phyloP scores from a whole-genome alignment of 2,329 filamentous ascomycete genomes.

The Diaporthe caulivora region DNA sequence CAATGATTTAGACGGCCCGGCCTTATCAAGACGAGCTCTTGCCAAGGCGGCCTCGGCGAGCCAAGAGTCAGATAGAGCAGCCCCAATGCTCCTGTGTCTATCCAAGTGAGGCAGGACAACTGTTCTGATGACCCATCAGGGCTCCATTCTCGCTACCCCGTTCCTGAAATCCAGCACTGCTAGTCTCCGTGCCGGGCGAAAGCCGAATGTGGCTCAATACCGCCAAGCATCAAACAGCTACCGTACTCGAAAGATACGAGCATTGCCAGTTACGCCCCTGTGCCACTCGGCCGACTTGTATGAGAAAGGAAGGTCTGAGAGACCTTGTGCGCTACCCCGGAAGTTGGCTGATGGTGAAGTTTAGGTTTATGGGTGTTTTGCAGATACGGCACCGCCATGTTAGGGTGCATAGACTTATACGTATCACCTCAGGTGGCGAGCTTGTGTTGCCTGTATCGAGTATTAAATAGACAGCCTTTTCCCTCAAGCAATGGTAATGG shows the following conservation, averaged over 20 bases:
- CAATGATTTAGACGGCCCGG: background rate
- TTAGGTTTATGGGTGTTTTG: background rate
- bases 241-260: background rate
- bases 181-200: constrained; percentile 13
- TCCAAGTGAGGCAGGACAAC: background rate
- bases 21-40: constrained; percentile 5
- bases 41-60: constrained; percentile 21
- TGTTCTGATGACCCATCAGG: constrained; percentile 4
- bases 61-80: constrained; percentile 20
- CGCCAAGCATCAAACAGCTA: constrained; percentile 3
- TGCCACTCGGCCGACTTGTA: background rate
- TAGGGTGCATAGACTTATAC: background rate
- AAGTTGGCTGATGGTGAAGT: background rate
- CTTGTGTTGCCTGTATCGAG: background rate
- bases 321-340: background rate
- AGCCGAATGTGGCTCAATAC: constrained; percentile 6
- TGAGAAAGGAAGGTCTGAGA: constrained; percentile 26
- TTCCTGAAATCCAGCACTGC: background rate
- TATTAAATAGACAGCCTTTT: background rate
- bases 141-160: background rate
- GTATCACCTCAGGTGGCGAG: no score
- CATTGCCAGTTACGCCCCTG: background rate
- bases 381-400: background rate
- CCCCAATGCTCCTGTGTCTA: background rate
- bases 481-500: background rate